These are phyloP conservation scores for Lentinula aciculospora DNA, from an alignment of 768 basidiomycete genomes.

Conservation along the genomic window DNA sequence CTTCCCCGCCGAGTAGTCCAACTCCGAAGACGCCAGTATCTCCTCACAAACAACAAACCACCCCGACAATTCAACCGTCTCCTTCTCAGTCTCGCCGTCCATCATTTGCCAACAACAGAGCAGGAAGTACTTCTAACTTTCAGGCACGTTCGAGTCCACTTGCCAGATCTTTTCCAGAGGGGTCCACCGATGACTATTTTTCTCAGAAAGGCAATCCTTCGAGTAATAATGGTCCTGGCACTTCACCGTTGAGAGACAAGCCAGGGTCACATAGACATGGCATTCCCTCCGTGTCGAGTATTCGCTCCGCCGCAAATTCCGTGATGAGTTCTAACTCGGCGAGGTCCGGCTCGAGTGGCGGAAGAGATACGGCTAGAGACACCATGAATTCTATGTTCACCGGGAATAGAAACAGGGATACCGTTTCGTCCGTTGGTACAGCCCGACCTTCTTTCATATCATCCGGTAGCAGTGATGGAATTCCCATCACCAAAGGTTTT, in stretches of 20 bases:
- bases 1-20: neutral
- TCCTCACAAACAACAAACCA: neutral
- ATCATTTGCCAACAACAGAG: slow-evolving; percentile 21
- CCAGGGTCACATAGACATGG: neutral
- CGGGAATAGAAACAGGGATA: neutral
- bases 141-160: slow-evolving; percentile 31
- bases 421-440: neutral
- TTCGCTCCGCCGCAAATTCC: neutral
- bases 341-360: neutral
- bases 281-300: neutral
- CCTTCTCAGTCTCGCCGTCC: slow-evolving; percentile 18
- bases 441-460: neutral
- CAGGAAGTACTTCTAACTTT: slow-evolving; percentile 23
- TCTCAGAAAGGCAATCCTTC: slow-evolving; percentile 10
- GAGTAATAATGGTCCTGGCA: slow-evolving; percentile 11
- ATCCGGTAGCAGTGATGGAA: neutral
- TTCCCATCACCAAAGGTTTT: neutral
- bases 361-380: neutral
- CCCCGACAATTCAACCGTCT: slow-evolving; percentile 10
- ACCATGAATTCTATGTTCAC: neutral
- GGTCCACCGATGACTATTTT: slow-evolving; percentile 7
- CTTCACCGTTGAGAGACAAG: neutral
- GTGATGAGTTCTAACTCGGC: neutral
- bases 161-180: slow-evolving; percentile 15
- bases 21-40: neutral